Evolutionary conservation across 371 early-diverging fungal genomes (phyloP).

Genomic region (Mucor mucedo): DNA sequence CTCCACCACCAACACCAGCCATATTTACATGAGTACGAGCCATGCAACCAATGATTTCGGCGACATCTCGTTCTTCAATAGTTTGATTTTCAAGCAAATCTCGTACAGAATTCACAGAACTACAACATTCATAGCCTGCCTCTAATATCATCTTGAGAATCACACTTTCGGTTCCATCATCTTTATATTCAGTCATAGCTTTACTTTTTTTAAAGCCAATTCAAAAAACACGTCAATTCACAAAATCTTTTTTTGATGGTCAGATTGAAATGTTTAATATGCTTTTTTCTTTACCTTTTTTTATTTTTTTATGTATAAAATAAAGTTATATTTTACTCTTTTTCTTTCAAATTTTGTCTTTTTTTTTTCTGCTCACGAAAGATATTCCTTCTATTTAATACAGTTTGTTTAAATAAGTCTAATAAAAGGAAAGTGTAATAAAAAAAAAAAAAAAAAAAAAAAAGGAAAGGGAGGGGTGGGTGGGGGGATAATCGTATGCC

Average conservation of each 20-base stretch:
- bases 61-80: conserved; percentile 67
- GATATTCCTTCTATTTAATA: too few relatives aligned
- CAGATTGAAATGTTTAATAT: not conserved
- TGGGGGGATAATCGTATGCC: too few relatives aligned
- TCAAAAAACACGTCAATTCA: conserved; percentile 16
- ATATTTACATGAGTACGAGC: conserved; percentile 64
- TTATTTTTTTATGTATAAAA: not conserved
- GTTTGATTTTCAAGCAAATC: conserved; percentile 42
- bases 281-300: not conserved
- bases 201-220: conserved; percentile 1
- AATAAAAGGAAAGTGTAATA: too few relatives aligned
- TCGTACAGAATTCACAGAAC: conserved; percentile 48
- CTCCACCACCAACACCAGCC: conserved; percentile 46
- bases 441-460: too few relatives aligned
- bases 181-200: conserved; percentile 25
- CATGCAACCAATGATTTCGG: conserved; percentile 77
- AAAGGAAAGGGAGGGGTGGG: too few relatives aligned
- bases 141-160: conserved; percentile 62
- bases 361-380: too few relatives aligned
- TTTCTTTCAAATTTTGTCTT: not conserved
- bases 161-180: conserved; percentile 38
- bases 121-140: conserved; percentile 64
- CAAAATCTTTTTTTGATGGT: not conserved
- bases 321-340: conserved; percentile 4
- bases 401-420: too few relatives aligned